Evolutionary conservation across 2,329 filamentous ascomycete genomes (phyloP), one percentile per base, ranked within the genome.

Genomic region (Talaromyces amestolkiae): DNA sequence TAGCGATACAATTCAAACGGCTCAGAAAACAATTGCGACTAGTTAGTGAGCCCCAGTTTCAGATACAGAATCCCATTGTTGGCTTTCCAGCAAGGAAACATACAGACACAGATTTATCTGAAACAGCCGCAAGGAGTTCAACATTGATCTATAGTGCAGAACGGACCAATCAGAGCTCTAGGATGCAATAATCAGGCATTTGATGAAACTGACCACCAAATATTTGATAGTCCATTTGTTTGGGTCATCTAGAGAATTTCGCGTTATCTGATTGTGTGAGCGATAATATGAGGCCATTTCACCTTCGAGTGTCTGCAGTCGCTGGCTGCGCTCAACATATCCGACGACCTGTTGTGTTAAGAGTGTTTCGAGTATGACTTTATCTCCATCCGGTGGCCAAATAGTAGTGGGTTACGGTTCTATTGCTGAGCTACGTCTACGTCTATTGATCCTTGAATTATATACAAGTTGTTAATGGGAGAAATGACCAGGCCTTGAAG

Each of bases 41-140:
- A 22, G 5, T 24, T 2, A 13, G 37, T 24, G 53, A 56, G 53
- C 53, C 53, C 53, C 53, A 56, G 53, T 56, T 56, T 56, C 53
- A 56, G n/a, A 56, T 56, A 13, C 31, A 37, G 8, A 13, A 35
- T 37, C n/a, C n/a, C 31, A 22, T 19, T 39, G 11, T 37, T 33
- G 33, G 33, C 11, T 39, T 3, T 37, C 33, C 31, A 37, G 53
- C 53, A 56, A 37, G 51, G 51, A 37, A 37, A 10, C 5, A 53
- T 9, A 53, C 17, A 53, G 27, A 53, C 17, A 53, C 51, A 54
- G 51, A 22, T 19, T 39, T 17, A 37, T 56, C 53, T 56, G 53
- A 56, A 56, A 56, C 53, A 56, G 31, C 53, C 53, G 53, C 33
- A 56, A 56, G 53, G 53, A 56, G 53, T n/a, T 22, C 53, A 24